A percentile compares a stretch with the other conserved stretches of the same genome.
Conservation (phyloP, 441 rosid genomes). For the Omphalea diandra region DNA sequence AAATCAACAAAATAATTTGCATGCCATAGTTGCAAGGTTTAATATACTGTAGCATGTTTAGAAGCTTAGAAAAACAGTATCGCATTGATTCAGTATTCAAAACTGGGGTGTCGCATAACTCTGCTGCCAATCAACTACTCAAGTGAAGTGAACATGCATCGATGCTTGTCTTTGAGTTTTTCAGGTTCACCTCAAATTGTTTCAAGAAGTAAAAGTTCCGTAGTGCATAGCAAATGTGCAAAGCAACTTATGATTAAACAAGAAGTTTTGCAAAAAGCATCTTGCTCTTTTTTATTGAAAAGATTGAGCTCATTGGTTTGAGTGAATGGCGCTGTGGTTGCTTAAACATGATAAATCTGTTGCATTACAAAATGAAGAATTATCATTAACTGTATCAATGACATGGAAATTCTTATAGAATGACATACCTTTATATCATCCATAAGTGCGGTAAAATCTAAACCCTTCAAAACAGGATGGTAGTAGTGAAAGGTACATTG, state of each 20-base stretch:
- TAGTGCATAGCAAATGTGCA: neutral
- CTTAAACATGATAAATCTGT: neutral
- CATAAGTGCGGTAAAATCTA: constrained; percentile 49
- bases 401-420: neutral
- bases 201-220: neutral
- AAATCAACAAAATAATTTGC: constrained; percentile 9
- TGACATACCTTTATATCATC: constrained; percentile 54
- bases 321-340: neutral
- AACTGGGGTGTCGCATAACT: too few relatives aligned
- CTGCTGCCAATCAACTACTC: neutral
- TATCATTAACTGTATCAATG: neutral
- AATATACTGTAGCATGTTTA: neutral
- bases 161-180: neutral
- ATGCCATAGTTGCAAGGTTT: too few relatives aligned
- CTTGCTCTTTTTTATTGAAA: neutral
- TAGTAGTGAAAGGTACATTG: constrained; percentile 43
- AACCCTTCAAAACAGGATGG: constrained; percentile 38
- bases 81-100: too few relatives aligned
- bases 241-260: neutral
- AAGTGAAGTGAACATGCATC: neutral
- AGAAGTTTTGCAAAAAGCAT: neutral
- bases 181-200: neutral
- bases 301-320: too few relatives aligned
- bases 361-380: constrained; percentile 4
- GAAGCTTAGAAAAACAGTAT: neutral